phyloP scores from a whole-genome alignment of 108 stramenopile species.

The Phaeodactylum tricornutum region DNA sequence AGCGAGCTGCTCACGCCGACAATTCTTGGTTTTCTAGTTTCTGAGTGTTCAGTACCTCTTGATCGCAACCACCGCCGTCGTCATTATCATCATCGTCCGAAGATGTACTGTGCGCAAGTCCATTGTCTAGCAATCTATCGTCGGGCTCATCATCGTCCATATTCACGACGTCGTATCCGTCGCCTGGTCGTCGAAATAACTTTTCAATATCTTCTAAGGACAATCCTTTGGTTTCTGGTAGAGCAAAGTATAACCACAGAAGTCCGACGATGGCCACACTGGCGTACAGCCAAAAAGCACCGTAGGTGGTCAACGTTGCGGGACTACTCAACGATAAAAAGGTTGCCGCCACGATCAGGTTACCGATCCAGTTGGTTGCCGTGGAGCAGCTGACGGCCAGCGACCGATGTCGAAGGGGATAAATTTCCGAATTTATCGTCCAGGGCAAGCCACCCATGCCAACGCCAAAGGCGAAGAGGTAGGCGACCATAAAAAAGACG shows the following conservation, averaged over 20 bases:
- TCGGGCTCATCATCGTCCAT: constrained; percentile 1
- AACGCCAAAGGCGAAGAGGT: constrained; percentile 71
- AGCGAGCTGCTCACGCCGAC: too few relatives aligned
- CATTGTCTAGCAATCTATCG: too few relatives aligned
- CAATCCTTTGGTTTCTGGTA: constrained; percentile 84
- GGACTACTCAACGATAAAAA: constrained; percentile 63
- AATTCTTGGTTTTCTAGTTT: too few relatives aligned
- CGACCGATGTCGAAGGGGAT: constrained; percentile 51
- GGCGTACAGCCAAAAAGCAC: constrained; percentile 74
- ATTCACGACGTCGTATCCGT: constrained; percentile 8
- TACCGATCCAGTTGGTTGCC: constrained; percentile 70
- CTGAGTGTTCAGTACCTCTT: too few relatives aligned
- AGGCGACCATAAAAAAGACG: constrained; percentile 62
- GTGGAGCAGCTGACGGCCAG: constrained; percentile 54
- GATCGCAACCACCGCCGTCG: too few relatives aligned
- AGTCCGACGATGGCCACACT: constrained; percentile 39
- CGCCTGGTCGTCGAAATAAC: constrained; percentile 30
- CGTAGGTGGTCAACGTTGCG: constrained; percentile 43
- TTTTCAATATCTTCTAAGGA: constrained; percentile 70
- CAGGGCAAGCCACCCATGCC: constrained; percentile 82
- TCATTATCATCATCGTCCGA: too few relatives aligned
- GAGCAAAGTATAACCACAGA: constrained; percentile 35
- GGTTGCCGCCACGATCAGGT: constrained; percentile 61
- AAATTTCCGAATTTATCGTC: constrained; percentile 85
- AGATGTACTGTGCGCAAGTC: too few relatives aligned